Percentiles rank a stretch among this genome's conserved stretches.
Evolutionary conservation across 768 basidiomycete genomes (phyloP).

Genomic region (Sporobolomyces roseus): DNA sequence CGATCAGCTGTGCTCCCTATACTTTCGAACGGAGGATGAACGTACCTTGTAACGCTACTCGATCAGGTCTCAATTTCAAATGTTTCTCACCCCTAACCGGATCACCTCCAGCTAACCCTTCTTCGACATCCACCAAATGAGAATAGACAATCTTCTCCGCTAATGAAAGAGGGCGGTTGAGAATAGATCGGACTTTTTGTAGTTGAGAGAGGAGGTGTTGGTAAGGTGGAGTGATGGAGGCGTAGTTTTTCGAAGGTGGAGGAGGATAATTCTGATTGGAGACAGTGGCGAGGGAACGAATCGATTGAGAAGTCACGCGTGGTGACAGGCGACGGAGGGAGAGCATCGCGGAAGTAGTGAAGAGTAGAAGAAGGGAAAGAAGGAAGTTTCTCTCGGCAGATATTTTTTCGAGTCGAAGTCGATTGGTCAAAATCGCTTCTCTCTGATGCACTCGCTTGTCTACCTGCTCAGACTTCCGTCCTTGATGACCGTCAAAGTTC

Average conservation of each 20-base stretch:
- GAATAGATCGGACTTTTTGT: slow-evolving; percentile 61
- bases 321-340: slow-evolving; percentile 7
- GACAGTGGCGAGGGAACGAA: slow-evolving; percentile 18
- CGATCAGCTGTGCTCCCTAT: background rate
- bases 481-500: too few species aligned
- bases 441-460: too few species aligned
- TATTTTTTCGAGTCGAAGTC: background rate
- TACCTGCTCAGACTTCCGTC: too few species aligned
- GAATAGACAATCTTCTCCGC: slow-evolving; percentile 97
- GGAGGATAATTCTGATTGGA: slow-evolving; percentile 46
- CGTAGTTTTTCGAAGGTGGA: slow-evolving; percentile 59
- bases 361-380: background rate
- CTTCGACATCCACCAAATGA: slow-evolving; percentile 74
- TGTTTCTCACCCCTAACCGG: slow-evolving; percentile 80
- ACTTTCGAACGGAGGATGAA: slow-evolving; percentile 50
- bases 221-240: slow-evolving; percentile 83
- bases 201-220: slow-evolving; percentile 66
- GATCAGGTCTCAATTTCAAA: slow-evolving; percentile 80
- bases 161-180: slow-evolving; percentile 80
- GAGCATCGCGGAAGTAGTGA: slow-evolving; percentile 4
- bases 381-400: background rate
- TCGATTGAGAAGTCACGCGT: background rate
- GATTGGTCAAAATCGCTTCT: too few species aligned
- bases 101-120: slow-evolving; percentile 61
- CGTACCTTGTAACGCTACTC: slow-evolving; percentile 97